Evolutionary conservation across 2,329 filamentous ascomycete species (phyloP).

Genomic region (Thielaviopsis ethacetica): DNA sequence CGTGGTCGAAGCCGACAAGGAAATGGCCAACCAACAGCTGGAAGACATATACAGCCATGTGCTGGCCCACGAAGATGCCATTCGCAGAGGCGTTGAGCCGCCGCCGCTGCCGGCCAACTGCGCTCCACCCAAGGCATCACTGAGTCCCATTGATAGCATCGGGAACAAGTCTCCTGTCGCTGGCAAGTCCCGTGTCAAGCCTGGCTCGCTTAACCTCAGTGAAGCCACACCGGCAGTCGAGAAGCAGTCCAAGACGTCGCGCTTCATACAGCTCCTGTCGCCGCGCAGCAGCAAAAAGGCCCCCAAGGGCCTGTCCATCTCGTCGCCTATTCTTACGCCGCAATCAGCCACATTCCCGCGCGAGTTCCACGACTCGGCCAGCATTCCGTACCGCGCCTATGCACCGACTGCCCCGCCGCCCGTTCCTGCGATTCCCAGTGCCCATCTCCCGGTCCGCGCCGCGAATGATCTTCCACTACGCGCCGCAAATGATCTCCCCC

Average conservation of each 20-base stretch:
- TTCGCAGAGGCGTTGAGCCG: constrained; percentile 32
- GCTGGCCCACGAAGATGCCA: constrained; percentile 69
- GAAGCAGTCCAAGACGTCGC: constrained; percentile 39
- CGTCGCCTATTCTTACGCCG: constrained; percentile 49
- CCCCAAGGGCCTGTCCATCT: constrained; percentile 38
- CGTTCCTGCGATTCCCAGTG: constrained; percentile 24
- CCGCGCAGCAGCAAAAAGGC: constrained; percentile 34
- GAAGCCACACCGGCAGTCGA: constrained; percentile 23
- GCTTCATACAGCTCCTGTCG: constrained; percentile 45
- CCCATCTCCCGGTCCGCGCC: constrained; percentile 18
- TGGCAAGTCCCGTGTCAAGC: constrained; percentile 33
- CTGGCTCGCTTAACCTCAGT: constrained; percentile 32
- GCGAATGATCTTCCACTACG: neutral
- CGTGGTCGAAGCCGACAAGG: constrained; percentile 57
- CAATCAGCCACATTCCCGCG: constrained; percentile 42
- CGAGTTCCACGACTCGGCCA: constrained; percentile 39
- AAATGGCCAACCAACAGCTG: constrained; percentile 64
- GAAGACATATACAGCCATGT: constrained; percentile 85
- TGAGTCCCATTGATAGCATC: neutral
- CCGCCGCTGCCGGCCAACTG: constrained; percentile 10
- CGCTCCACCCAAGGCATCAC: neutral
- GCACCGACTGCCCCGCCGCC: constrained; percentile 40
- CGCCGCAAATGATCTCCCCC: no score
- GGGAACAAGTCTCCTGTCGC: constrained; percentile 4
- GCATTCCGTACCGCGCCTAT: constrained; percentile 42